Base-by-base conservation (phyloP, 257 asterid species). In the Sherardia arvensis region DNA sequence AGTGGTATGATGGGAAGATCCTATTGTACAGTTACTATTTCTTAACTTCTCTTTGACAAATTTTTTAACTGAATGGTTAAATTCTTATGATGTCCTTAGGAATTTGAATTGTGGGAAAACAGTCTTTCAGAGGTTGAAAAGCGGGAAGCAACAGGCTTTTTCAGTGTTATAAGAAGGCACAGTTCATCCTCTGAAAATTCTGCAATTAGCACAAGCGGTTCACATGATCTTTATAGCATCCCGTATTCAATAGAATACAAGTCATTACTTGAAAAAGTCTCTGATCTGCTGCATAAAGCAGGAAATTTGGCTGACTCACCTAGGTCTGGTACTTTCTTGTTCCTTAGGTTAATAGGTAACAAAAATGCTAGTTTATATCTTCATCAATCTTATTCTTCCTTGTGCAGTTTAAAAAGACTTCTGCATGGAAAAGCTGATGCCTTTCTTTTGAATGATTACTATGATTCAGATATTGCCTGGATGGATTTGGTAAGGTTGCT, bases 381-480 rank as follows among this genome's bases (percentile, higher is more conserved):
- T 60, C 56, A 26, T 29, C 43, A 32, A 55, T 21, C 45, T 60
- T 14, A 51, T 71, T 64, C 66, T 64, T 71, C 27, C 64, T 80
- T 73, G 71, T 80, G 76, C 90, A 92, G 99, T 77, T 85, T 92
- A 81, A 85, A 81, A 90, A 85, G 78, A 76, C 83, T 92, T 66
- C 85, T 92, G 84, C 91, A 84, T 68, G 74, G 89, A 74, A 92
- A 84, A 87, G 97, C 99, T 57, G 87, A 81, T 56, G 89, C 97
- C 34, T 89, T 92, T 77, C 87, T 85, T 62, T 92, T 96, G 59
- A 89, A 92, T 83, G 95, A 92, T 53, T 92, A 92, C 77, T 87
- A 87, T 71, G 96, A 89, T 72, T 92, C 99, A 58, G 97, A 92
- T 79, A 85, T 92, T 69, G 91, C 95, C 69, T 92, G 99, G 99